These are phyloP conservation scores for Rhizophlyctis rosea DNA, from an alignment of 192 early-diverging fungal genomes.

Conservation along the genomic window DNA sequence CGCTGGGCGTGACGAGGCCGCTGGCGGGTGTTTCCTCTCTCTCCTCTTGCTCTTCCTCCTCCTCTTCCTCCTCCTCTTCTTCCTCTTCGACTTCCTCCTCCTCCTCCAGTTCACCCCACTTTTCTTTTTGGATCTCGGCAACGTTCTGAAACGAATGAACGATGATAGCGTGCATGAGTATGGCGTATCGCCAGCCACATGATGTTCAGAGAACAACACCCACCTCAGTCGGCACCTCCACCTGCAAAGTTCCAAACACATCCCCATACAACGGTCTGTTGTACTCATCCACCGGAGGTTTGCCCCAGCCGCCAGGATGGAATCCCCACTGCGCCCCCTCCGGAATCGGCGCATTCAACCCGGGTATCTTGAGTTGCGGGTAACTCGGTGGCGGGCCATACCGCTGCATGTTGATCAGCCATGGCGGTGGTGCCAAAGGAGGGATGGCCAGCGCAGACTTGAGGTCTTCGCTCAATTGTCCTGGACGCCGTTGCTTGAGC, in stretches of 20 bases:
- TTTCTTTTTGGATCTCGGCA: slow-evolving; percentile 65
- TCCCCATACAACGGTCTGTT: slow-evolving; percentile 94
- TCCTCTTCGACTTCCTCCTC: slow-evolving; percentile 71
- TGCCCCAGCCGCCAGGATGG: slow-evolving; percentile 86
- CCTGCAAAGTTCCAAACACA: slow-evolving; percentile 75
- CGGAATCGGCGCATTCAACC: slow-evolving; percentile 95
- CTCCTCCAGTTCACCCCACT: slow-evolving; percentile 90
- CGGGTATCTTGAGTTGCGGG: slow-evolving; percentile 84
- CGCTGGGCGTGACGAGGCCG: slow-evolving; percentile 84
- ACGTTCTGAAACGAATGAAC: slow-evolving; percentile 40
- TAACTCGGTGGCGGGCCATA: slow-evolving; percentile 95
- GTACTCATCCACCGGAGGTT: slow-evolving; percentile 62
- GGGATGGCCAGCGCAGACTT: slow-evolving; percentile 86
- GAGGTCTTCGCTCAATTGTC: slow-evolving; percentile 80
- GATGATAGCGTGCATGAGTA: neutral
- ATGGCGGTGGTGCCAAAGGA: slow-evolving; percentile 89
- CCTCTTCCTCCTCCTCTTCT: slow-evolving; percentile 57
- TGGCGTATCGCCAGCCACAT: neutral
- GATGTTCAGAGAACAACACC: slow-evolving; percentile 6
- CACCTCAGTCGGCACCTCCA: slow-evolving; percentile 54
- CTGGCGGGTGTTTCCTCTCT: slow-evolving; percentile 43
- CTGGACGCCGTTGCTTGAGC: slow-evolving; percentile 83
- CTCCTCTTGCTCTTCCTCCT: slow-evolving; percentile 43
- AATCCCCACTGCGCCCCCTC: slow-evolving; percentile 98
- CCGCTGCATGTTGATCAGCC: slow-evolving; percentile 98